A percentile compares a stretch with the other conserved stretches of the same genome.
Conservation (phyloP, 2,329 filamentous ascomycete species). For the Sphaceloma murrayae region DNA sequence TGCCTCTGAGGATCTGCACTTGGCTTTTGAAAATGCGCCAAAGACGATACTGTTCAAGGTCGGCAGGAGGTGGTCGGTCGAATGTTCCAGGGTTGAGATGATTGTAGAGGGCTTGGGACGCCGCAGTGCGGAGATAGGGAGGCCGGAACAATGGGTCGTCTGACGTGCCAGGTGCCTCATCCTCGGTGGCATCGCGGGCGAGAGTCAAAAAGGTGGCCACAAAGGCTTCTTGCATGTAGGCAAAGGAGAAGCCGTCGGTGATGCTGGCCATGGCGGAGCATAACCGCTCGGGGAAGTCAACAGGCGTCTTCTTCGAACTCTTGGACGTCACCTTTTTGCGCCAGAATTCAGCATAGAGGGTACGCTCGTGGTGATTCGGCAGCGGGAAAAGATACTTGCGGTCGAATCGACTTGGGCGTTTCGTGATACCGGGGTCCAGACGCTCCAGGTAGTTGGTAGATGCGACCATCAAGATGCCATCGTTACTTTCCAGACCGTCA, state of each 20-base stretch:
- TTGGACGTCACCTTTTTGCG: slow-evolving; percentile 41
- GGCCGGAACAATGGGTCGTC: background rate
- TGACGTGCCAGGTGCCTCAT: no score
- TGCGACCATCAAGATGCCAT: slow-evolving; percentile 56
- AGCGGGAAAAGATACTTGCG: slow-evolving; percentile 55
- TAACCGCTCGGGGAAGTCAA: slow-evolving; percentile 52
- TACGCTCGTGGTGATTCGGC: slow-evolving; percentile 39
- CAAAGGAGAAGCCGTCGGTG: slow-evolving; percentile 57
- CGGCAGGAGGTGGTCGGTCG: slow-evolving; percentile 28
- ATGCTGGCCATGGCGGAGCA: slow-evolving; percentile 51
- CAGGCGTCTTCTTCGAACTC: slow-evolving; percentile 41
- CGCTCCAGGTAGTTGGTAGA: slow-evolving; percentile 46
- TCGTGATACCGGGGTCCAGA: slow-evolving; percentile 54
- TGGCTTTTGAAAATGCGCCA: slow-evolving; percentile 57
- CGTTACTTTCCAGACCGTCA: slow-evolving; percentile 58
- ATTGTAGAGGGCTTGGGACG: slow-evolving; percentile 12
- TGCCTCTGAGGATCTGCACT: slow-evolving; percentile 50
- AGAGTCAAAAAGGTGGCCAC: slow-evolving; percentile 54
- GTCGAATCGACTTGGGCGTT: slow-evolving; percentile 57
- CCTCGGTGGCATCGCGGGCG: slow-evolving; percentile 33
- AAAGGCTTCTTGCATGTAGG: slow-evolving; percentile 61
- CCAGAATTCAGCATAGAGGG: slow-evolving; percentile 56
- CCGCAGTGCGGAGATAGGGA: slow-evolving; percentile 2
- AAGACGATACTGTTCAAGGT: slow-evolving; percentile 44
- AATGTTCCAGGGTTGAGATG: slow-evolving; percentile 22